Evolutionary conservation across 1,284 basidiomycete genomes (phyloP).

Genomic region (Cryptococcus sp.): DNA sequence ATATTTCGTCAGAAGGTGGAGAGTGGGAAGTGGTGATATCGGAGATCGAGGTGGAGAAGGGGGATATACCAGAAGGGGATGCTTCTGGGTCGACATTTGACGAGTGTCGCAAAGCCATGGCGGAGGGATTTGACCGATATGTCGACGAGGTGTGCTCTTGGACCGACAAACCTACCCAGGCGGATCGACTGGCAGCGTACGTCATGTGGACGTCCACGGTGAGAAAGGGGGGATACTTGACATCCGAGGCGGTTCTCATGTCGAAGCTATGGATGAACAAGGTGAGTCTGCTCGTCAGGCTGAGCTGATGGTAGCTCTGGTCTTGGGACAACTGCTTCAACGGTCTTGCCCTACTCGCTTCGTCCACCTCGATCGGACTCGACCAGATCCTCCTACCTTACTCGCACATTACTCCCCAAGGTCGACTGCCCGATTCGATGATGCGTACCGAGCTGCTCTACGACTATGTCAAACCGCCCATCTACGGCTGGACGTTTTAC

Average conservation of each 20-base stretch:
- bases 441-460: constrained; percentile 3
- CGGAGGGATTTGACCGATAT: neutral
- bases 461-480: constrained; percentile 8
- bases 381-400: constrained; percentile 6
- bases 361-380: neutral
- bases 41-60: constrained; percentile 3
- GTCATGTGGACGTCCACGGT: constrained; percentile 7
- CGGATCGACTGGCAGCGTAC: constrained; percentile 3
- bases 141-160: constrained; percentile 1
- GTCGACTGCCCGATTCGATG: constrained; percentile 6
- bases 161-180: neutral
- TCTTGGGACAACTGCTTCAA: constrained; percentile 11
- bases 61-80: neutral
- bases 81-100: neutral
- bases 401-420: constrained; percentile 5
- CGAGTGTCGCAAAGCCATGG: neutral
- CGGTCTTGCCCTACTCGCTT: neutral
- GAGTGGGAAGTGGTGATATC: constrained; percentile 3
- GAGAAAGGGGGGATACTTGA: constrained; percentile 1
- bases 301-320: neutral
- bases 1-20: neutral
- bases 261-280: constrained; percentile 10
- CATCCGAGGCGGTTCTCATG: constrained; percentile 4
- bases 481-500: constrained; percentile 8
- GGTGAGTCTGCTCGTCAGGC: neutral